Percentiles rank a stretch among this genome's conserved stretches.
Evolutionary conservation across 768 basidiomycete genomes (phyloP).

Genomic region (Mycena kentingensis): DNA sequence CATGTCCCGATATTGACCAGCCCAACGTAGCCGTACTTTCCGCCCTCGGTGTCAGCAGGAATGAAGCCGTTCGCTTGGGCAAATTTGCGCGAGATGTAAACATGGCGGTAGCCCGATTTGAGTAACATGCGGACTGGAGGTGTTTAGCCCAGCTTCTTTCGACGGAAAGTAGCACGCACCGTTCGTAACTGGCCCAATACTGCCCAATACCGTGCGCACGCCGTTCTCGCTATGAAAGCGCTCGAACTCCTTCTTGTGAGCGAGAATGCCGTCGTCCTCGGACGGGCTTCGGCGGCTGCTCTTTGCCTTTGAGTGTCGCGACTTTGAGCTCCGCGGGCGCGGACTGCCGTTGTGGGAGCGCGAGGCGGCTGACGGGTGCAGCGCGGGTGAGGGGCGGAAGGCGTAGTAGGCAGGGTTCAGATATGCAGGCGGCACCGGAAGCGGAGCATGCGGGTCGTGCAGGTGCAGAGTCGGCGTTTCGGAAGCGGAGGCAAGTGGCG

Average conservation of each 20-base stretch:
- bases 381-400: slow-evolving; percentile 50
- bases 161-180: slow-evolving; percentile 47
- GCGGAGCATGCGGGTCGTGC: slow-evolving; percentile 57
- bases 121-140: slow-evolving; percentile 85
- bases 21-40: slow-evolving; percentile 92
- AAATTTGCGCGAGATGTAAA: slow-evolving; percentile 95
- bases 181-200: slow-evolving; percentile 86
- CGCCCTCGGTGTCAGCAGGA: slow-evolving; percentile 82
- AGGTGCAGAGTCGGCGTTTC: slow-evolving; percentile 60
- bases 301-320: slow-evolving; percentile 44
- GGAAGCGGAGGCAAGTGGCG: slow-evolving; percentile 27
- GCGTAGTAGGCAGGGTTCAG: slow-evolving; percentile 71
- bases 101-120: slow-evolving; percentile 87
- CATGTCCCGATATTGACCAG: slow-evolving; percentile 83
- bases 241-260: slow-evolving; percentile 76
- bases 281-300: slow-evolving; percentile 34
- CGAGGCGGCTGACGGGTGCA: slow-evolving; percentile 25
- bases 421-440: slow-evolving; percentile 66
- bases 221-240: slow-evolving; percentile 91
- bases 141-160: neutral
- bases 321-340: slow-evolving; percentile 42
- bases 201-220: slow-evolving; percentile 88
- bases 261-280: slow-evolving; percentile 53
- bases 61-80: slow-evolving; percentile 88
- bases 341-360: slow-evolving; percentile 30